A percentile compares a stretch with the other conserved stretches of the same genome.
These are phyloP conservation scores for Lathyrus sativus DNA, from an alignment of 306 rosid species.

Conservation along the genomic window DNA sequence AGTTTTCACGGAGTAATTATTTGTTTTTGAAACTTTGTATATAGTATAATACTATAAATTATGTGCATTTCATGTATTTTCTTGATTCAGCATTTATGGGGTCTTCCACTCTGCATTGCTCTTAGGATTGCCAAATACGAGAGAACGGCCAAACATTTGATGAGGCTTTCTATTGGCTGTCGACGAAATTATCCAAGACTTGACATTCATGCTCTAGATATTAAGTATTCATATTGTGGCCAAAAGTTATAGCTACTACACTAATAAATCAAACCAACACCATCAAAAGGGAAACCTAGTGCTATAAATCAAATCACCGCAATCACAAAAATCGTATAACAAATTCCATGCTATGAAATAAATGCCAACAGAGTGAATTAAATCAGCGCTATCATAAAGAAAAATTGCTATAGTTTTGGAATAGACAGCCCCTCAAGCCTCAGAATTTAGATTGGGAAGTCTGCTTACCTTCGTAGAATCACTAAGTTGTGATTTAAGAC, in stretches of 20 bases:
- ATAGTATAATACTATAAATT: no score
- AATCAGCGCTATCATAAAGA: conserved; percentile 3
- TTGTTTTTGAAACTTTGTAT: no score
- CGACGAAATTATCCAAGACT: not conserved
- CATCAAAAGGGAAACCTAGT: not conserved
- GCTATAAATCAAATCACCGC: conserved; percentile 26
- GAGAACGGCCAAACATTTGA: conserved; percentile 14
- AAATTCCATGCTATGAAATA: conserved; percentile 16
- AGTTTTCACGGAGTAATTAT: no score
- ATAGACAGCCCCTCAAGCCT: conserved; percentile 24
- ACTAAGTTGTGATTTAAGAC: conserved; percentile 83
- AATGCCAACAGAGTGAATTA: not conserved
- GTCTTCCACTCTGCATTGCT: no score
- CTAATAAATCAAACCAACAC: conserved; percentile 24
- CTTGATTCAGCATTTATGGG: no score
- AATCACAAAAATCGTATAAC: not conserved
- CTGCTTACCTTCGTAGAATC: conserved; percentile 86
- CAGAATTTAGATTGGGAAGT: conserved; percentile 26
- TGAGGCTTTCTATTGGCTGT: conserved; percentile 16
- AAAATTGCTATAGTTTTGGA: conserved; percentile 1
- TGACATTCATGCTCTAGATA: conserved; percentile 21
- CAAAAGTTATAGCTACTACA: conserved; percentile 13
- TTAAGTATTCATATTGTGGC: conserved; percentile 7
- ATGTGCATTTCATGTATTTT: no score
- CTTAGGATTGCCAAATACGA: no score